Percentiles rank a stretch among this genome's conserved stretches.
These are phyloP conservation scores for Coccomyxa sp. DNA, from an alignment of 139 green algal genomes.

Conservation along the genomic window DNA sequence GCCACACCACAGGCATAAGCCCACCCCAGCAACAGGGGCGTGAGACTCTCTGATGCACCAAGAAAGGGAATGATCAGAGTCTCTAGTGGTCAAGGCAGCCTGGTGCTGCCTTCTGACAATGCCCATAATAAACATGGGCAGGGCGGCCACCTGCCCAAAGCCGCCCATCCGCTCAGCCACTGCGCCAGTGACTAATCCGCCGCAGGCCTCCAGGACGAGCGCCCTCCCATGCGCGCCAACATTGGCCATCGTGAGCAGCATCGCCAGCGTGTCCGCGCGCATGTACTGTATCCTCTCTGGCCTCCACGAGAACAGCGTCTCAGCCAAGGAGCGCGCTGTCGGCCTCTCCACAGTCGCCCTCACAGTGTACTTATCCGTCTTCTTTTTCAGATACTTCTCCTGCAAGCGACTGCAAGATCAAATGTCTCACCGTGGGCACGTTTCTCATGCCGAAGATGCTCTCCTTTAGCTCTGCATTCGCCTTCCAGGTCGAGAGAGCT, in stretches of 20 bases:
- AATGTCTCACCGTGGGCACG: too few relatives aligned
- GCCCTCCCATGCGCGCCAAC: constrained; percentile 52
- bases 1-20: not conserved
- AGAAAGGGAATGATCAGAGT: not conserved
- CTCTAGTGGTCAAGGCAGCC: not conserved
- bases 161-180: constrained; percentile 74
- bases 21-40: not conserved
- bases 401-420: too few relatives aligned
- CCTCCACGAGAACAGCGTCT: constrained; percentile 45
- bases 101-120: too few relatives aligned
- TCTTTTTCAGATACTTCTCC: constrained; percentile 79
- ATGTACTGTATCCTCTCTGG: constrained; percentile 55
- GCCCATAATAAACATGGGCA: constrained; percentile 8
- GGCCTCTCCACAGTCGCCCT: constrained; percentile 38
- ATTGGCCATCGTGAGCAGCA: constrained; percentile 74
- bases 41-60: not conserved
- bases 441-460: too few relatives aligned
- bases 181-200: constrained; percentile 55
- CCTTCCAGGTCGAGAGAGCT: too few relatives aligned
- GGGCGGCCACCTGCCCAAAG: constrained; percentile 33
- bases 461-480: too few relatives aligned
- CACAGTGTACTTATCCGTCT: constrained; percentile 54
- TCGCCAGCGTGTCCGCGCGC: constrained; percentile 63
- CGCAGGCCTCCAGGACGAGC: constrained; percentile 70
- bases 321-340: constrained; percentile 48